phyloP scores from a whole-genome alignment of 768 basidiomycete species.

The Clitopilus hobsonii region DNA sequence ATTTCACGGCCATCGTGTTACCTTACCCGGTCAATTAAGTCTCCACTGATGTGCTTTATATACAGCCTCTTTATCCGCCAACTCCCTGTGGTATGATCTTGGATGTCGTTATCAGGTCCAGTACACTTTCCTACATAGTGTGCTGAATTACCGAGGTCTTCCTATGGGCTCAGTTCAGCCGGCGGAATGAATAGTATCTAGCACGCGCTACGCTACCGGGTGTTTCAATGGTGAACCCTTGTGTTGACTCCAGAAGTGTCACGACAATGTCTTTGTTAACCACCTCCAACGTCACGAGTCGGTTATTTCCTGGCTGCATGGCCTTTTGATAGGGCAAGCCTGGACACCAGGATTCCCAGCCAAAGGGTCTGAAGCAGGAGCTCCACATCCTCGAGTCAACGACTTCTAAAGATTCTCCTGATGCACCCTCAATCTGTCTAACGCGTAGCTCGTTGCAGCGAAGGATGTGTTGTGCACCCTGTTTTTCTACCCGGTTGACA shows the following conservation, averaged over 20 bases:
- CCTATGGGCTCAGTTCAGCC: not conserved
- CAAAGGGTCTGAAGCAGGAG: too few species aligned
- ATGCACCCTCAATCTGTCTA: too few species aligned
- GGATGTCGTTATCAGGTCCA: not conserved
- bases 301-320: not conserved
- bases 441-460: too few species aligned
- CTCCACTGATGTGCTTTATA: not conserved
- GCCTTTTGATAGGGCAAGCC: not conserved
- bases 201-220: too few species aligned
- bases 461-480: not conserved
- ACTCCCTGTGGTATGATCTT: not conserved
- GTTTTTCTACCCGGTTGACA: not conserved
- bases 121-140: not conserved
- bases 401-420: not conserved
- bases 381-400: not conserved
- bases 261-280: too few species aligned
- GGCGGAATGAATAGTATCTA: not conserved
- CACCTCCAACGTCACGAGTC: not conserved
- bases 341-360: too few species aligned
- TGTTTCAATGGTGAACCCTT: too few species aligned
- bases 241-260: too few species aligned
- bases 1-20: not conserved
- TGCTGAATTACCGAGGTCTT: not conserved
- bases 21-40: not conserved
- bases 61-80: not conserved